Percentiles rank a stretch among this genome's conserved stretches.
phyloP scores from a whole-genome alignment of 2,329 filamentous ascomycete species.

The Leptographium procerum region DNA sequence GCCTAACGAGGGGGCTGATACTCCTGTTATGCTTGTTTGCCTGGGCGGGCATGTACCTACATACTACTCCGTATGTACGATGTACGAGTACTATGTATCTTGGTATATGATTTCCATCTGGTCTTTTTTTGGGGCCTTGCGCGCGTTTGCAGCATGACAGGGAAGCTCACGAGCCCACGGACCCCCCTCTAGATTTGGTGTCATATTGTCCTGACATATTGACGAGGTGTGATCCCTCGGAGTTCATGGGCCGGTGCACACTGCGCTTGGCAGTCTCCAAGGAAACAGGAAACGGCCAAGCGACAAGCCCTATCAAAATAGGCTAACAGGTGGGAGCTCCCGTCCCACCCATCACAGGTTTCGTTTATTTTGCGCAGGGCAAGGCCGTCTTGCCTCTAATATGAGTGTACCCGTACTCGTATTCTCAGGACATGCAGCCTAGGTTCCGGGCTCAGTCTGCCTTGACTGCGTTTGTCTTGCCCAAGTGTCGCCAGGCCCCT shows the following conservation, averaged over 20 bases:
- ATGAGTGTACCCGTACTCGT: no score
- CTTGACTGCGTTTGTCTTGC: no score
- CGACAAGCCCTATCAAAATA: not conserved
- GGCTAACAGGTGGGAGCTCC: not conserved
- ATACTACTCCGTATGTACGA: not conserved
- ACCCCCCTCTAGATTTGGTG: no score
- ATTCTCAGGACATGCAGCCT: no score
- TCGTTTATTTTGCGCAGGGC: no score
- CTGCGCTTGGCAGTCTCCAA: not conserved
- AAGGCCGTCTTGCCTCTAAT: no score
- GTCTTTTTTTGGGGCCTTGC: not conserved
- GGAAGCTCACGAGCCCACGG: no score
- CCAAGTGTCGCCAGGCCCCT: no score
- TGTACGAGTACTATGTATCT: no score
- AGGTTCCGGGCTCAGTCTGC: no score
- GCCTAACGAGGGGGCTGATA: not conserved
- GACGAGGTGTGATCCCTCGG: no score
- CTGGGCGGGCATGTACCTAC: not conserved
- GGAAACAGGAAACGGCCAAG: not conserved
- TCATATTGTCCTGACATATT: no score
- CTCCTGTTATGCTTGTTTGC: not conserved
- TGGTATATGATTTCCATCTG: not conserved
- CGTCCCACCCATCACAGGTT: not conserved
- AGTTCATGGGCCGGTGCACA: not conserved
- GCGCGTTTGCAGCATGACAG: not conserved